These are phyloP conservation scores for Elaeis oleifera DNA, from an alignment of 202 grass and related monocot genomes.

Conservation along the genomic window DNA sequence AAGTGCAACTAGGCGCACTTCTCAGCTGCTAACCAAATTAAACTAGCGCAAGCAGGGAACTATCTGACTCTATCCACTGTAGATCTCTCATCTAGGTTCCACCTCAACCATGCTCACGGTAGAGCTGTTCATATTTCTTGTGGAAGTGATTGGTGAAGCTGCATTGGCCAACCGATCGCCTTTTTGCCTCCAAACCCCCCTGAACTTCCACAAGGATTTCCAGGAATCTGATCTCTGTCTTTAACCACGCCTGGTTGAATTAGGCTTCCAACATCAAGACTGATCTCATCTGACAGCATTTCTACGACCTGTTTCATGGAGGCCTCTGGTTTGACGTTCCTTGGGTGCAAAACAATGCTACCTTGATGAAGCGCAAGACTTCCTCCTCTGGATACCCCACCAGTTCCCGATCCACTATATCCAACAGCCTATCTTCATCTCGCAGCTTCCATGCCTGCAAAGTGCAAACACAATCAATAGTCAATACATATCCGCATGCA, in stretches of 20 bases:
- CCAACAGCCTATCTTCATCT: constrained; percentile 42
- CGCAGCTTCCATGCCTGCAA: constrained; percentile 48
- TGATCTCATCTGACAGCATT: constrained; percentile 36
- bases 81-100: constrained; percentile 34
- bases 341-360: constrained; percentile 56
- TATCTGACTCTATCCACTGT: background rate
- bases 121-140: constrained; percentile 39
- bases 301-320: constrained; percentile 51
- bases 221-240: constrained; percentile 13
- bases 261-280: constrained; percentile 33
- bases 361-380: constrained; percentile 52
- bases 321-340: constrained; percentile 46
- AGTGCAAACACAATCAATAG: constrained; percentile 4
- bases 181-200: no score
- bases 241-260: constrained; percentile 47
- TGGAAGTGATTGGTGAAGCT: constrained; percentile 26
- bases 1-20: no score
- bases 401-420: constrained; percentile 50
- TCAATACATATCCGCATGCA: no score
- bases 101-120: constrained; percentile 28
- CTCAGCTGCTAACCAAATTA: no score
- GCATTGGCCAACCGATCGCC: constrained; percentile 18
- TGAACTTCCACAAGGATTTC: constrained; percentile 24
- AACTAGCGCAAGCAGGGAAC: background rate
- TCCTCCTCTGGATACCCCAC: constrained; percentile 45